A percentile compares a stretch with the other conserved stretches of the same genome.
Conservation (phyloP, 1,284 basidiomycete species). For the Pterulicium gracile region DNA sequence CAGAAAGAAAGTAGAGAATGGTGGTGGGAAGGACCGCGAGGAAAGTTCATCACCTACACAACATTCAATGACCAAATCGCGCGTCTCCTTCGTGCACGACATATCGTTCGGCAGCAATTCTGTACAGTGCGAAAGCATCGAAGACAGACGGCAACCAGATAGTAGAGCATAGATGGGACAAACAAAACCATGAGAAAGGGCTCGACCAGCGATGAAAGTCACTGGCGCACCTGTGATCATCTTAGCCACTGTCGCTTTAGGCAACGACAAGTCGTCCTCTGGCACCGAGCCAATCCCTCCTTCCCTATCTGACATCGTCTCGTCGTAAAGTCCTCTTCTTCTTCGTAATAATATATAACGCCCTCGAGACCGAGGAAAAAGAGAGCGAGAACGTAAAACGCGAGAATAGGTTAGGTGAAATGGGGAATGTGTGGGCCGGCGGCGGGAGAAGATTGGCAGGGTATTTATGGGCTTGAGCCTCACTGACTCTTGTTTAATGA, state of each 20-base stretch:
- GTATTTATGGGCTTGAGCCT: too few species aligned
- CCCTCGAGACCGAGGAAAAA: too few species aligned
- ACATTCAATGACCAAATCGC: slow-evolving; percentile 94
- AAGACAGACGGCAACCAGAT: slow-evolving; percentile 6
- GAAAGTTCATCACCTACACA: slow-evolving; percentile 77
- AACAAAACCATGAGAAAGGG: slow-evolving; percentile 5
- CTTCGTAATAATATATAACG: too few species aligned
- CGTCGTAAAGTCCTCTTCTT: too few species aligned
- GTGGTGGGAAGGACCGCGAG: slow-evolving; percentile 8
- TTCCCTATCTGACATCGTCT: slow-evolving; percentile 83
- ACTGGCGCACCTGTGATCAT: slow-evolving; percentile 78
- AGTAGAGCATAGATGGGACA: slow-evolving; percentile 7
- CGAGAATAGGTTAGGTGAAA: too few species aligned
- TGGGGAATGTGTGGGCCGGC: too few species aligned
- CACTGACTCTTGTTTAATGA: too few species aligned
- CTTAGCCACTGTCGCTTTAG: slow-evolving; percentile 96
- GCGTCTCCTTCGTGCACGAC: slow-evolving; percentile 90
- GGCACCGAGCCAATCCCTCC: slow-evolving; percentile 51
- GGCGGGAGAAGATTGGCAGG: too few species aligned
- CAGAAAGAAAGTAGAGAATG: slow-evolving; percentile 4
- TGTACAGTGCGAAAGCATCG: slow-evolving; percentile 22
- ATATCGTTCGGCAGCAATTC: slow-evolving; percentile 87
- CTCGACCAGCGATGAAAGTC: not conserved
- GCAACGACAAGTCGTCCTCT: slow-evolving; percentile 91
- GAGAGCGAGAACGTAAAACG: too few species aligned